Base-by-base conservation (phyloP, 495 filamentous ascomycete genomes). In the Durotheca rogersii region DNA sequence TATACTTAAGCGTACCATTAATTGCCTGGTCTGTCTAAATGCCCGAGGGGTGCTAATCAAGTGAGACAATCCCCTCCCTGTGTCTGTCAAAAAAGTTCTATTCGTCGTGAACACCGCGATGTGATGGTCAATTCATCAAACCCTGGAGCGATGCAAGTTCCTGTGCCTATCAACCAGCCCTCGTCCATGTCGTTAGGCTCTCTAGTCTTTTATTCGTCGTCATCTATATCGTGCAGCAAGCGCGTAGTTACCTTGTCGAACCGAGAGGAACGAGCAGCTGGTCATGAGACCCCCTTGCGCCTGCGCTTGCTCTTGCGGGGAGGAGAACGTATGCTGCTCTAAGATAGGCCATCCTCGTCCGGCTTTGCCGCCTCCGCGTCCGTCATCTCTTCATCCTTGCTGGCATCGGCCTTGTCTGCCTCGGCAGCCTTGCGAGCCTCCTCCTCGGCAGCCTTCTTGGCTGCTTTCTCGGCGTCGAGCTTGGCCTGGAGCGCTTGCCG, bases 381-480 rank as follows among this genome's bases (percentile, higher is more conserved):
- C 14, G 75, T 72, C 79, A 82, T 82, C 49, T 79, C 77, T 56
- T 79, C 73, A 45, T 81, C 78, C 53, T 75, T 73, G 27, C 41
- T 52, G 18, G 56, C 64, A 17, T 64, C 54, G 36, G 34, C 55
- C 69, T 77, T 72, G 39, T 74, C 71, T 14, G 64, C 67, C 55
- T 74, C 69, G n/a, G 71, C 69, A 27, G 69, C 68, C 56, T 73
- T 70, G 60, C 70, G 71, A 18, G 77, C 73, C 43, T 75, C 87
- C 58, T 87, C 75, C 64, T 86, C 85, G 41, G 82, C 83, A 41
- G 79, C 80, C 61, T 83, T 83, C 76, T 91, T 92, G 69, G 85
- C 84, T 5, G 89, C 86, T 47, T 83, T 83, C 45, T 85, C 87
- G 62, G 94, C 90, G 60, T 96, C 89, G 51, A 89, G 79, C 32